phyloP scores from a whole-genome alignment of 2,329 filamentous ascomycete genomes.

The Fusarium sp. region DNA sequence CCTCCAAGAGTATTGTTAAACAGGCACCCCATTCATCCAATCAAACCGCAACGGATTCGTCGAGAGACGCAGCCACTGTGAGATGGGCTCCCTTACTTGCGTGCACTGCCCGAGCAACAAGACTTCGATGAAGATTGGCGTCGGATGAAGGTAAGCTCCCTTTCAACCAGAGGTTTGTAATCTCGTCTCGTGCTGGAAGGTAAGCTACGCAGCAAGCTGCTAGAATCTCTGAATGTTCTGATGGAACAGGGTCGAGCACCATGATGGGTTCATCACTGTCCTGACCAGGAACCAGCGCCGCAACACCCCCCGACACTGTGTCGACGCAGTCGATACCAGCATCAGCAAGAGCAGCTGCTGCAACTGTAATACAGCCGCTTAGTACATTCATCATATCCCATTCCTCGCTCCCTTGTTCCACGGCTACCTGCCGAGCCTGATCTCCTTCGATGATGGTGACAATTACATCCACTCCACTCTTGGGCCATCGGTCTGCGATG shows the following conservation, averaged over 20 bases:
- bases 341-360: slow-evolving; percentile 91
- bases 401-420: slow-evolving; percentile 67
- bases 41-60: slow-evolving; percentile 51
- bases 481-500: slow-evolving; percentile 96
- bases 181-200: slow-evolving; percentile 85
- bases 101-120: slow-evolving; percentile 56
- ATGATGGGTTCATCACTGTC: slow-evolving; percentile 56
- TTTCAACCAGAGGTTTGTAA: slow-evolving; percentile 95
- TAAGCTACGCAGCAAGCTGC: slow-evolving; percentile 93
- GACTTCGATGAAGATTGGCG: slow-evolving; percentile 46
- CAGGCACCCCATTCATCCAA: background rate
- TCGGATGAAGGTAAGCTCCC: slow-evolving; percentile 65
- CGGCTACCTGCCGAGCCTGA: slow-evolving; percentile 71
- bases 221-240: slow-evolving; percentile 79
- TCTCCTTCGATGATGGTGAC: slow-evolving; percentile 94
- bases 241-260: slow-evolving; percentile 83
- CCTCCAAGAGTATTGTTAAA: slow-evolving; percentile 1
- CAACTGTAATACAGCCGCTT: slow-evolving; percentile 91
- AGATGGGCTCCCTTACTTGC: slow-evolving; percentile 54
- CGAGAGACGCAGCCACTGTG: slow-evolving; percentile 49
- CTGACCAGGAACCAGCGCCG: slow-evolving; percentile 72
- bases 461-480: slow-evolving; percentile 95
- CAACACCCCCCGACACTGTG: slow-evolving; percentile 87
- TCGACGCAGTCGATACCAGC: slow-evolving; percentile 97
- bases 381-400: slow-evolving; percentile 94